Conservation (phyloP, 805 yeast species). For the Candida namnaoensis region DNA sequence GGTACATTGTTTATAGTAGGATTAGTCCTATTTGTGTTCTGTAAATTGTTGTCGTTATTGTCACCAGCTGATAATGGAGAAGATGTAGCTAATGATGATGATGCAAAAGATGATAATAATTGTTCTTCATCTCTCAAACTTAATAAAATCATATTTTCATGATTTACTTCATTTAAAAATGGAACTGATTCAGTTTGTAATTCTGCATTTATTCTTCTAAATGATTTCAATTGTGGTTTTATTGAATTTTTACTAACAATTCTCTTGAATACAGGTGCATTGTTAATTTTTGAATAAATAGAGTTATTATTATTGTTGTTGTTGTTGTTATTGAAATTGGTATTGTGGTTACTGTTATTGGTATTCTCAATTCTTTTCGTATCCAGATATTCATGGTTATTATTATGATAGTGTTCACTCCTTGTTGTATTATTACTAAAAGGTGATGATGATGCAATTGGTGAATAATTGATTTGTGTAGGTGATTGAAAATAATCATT, state of each 20-base stretch:
- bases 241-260: conserved; percentile 12
- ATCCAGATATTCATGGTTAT: too few relatives aligned
- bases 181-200: conserved; percentile 16
- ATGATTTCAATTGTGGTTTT: conserved; percentile 19
- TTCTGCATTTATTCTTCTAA: conserved; percentile 15
- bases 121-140: conserved; percentile 14
- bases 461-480: not conserved
- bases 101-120: not conserved
- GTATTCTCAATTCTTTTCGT: too few relatives aligned
- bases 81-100: not conserved
- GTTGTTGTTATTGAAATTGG: too few relatives aligned
- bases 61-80: too few relatives aligned
- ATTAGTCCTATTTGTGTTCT: too few relatives aligned
- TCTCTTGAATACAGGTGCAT: conserved; percentile 19
- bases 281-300: conserved; percentile 2
- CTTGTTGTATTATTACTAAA: too few relatives aligned
- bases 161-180: conserved; percentile 16
- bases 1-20: too few relatives aligned
- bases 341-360: too few relatives aligned
- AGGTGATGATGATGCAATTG: too few relatives aligned
- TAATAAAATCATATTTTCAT: conserved; percentile 18
- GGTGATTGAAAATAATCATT: conserved; percentile 8
- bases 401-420: too few relatives aligned
- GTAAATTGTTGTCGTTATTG: too few relatives aligned
- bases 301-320: too few relatives aligned